Percentiles rank a stretch among this genome's conserved stretches.
Evolutionary conservation across 2,329 filamentous ascomycete species (phyloP).

Genomic region (Aspergillus sp.): DNA sequence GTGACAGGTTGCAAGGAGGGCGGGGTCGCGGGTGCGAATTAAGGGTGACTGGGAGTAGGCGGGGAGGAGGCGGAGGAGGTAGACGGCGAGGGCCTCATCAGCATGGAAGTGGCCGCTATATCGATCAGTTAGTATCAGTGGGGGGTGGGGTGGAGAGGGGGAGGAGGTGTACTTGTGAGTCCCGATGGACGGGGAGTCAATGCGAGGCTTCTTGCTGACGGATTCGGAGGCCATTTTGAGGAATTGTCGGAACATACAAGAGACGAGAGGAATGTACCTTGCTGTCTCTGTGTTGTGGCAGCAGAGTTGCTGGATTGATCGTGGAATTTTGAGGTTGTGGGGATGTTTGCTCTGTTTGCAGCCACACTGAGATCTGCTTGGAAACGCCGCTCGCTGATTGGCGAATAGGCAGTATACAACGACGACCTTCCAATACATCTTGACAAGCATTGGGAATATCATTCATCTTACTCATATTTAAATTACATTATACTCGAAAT

Average conservation of each 20-base stretch:
- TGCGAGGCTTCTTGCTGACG: slow-evolving; percentile 82
- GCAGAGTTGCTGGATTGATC: slow-evolving; percentile 12
- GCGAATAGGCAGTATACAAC: background rate
- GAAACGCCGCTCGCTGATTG: background rate
- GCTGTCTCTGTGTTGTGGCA: background rate
- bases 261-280: background rate
- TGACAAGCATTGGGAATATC: too few relatives aligned
- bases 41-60: slow-evolving; percentile 72
- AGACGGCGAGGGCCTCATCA: slow-evolving; percentile 94
- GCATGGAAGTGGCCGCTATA: slow-evolving; percentile 92
- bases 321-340: slow-evolving; percentile 17
- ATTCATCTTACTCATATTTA: too few relatives aligned
- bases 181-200: slow-evolving; percentile 70
- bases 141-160: background rate
- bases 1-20: slow-evolving; percentile 76
- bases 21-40: slow-evolving; percentile 83
- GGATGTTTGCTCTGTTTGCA: slow-evolving; percentile 2
- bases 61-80: slow-evolving; percentile 88
- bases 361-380: background rate
- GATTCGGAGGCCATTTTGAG: slow-evolving; percentile 64
- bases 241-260: slow-evolving; percentile 38
- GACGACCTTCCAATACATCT: too few relatives aligned
- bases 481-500: too few relatives aligned
- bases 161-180: slow-evolving; percentile 71
- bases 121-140: background rate